phyloP scores from a whole-genome alignment of 805 yeast genomes.

The Zygosaccharomyces kombuchaensis region DNA sequence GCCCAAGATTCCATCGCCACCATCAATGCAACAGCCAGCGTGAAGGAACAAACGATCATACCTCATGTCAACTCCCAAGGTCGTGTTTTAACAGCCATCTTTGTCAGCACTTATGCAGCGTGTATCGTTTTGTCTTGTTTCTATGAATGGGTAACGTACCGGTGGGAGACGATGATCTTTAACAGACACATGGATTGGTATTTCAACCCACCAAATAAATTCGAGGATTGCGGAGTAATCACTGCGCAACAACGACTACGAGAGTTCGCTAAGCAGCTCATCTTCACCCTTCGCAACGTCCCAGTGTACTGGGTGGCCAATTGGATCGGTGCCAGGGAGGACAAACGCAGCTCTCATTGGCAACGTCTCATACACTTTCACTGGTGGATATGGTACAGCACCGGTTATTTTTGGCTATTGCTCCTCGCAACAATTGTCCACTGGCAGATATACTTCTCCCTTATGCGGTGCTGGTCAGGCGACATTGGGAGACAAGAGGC shows the following conservation, averaged over 20 bases:
- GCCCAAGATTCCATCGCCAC: neutral
- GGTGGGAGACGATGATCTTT: constrained; percentile 8
- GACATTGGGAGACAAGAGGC: neutral
- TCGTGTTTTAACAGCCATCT: constrained; percentile 1
- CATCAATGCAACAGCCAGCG: neutral
- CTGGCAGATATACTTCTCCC: constrained; percentile 10
- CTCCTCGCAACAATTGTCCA: constrained; percentile 11
- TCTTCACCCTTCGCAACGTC: constrained; percentile 7
- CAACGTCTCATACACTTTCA: neutral
- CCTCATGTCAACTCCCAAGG: neutral
- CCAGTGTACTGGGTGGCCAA: constrained; percentile 7
- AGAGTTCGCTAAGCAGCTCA: constrained; percentile 1
- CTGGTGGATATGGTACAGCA: constrained; percentile 18
- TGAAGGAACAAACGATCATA: neutral
- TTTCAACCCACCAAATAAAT: neutral
- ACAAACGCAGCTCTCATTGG: constrained; percentile 1
- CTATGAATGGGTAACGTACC: constrained; percentile 8
- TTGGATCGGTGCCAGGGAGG: neutral
- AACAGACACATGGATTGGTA: constrained; percentile 8
- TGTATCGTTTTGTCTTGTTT: constrained; percentile 3
- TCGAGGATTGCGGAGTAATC: neutral
- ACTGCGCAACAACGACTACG: constrained; percentile 9
- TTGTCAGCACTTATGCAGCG: constrained; percentile 5
- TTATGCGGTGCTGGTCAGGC: neutral
- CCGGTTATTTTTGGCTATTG: constrained; percentile 12